Conservation (phyloP, 208 protist genomes). For the Tritrichomonas musculus region DNA sequence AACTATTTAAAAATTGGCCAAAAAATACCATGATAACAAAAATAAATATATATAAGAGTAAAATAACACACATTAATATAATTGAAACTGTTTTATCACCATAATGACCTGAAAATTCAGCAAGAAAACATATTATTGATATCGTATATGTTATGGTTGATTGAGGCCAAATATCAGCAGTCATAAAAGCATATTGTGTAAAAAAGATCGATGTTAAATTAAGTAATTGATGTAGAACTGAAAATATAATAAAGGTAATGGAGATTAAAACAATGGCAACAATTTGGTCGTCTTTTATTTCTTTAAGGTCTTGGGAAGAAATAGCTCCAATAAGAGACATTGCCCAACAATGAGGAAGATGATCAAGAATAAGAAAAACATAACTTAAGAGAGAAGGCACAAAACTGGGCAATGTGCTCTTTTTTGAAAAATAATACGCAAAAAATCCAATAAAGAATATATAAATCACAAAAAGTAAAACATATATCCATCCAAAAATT, state of each 20-base stretch:
- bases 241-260: neutral
- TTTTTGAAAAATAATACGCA: neutral
- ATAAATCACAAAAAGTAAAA: neutral
- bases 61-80: neutral
- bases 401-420: neutral
- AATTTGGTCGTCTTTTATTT: neutral
- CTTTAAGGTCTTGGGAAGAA: neutral
- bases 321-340: neutral
- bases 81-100: neutral
- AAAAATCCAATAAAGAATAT: neutral
- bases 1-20: neutral
- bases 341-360: neutral
- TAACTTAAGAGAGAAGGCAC: neutral
- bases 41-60: neutral
- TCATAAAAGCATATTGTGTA: neutral
- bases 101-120: neutral
- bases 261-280: neutral
- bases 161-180: neutral
- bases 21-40: neutral
- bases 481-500: slow-evolving; percentile 6
- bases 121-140: neutral
- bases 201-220: neutral
- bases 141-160: neutral
- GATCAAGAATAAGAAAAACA: neutral
- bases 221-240: neutral